These are phyloP conservation scores for Fusarium tuaranense DNA, from an alignment of 2,329 filamentous ascomycete genomes.

Conservation along the genomic window DNA sequence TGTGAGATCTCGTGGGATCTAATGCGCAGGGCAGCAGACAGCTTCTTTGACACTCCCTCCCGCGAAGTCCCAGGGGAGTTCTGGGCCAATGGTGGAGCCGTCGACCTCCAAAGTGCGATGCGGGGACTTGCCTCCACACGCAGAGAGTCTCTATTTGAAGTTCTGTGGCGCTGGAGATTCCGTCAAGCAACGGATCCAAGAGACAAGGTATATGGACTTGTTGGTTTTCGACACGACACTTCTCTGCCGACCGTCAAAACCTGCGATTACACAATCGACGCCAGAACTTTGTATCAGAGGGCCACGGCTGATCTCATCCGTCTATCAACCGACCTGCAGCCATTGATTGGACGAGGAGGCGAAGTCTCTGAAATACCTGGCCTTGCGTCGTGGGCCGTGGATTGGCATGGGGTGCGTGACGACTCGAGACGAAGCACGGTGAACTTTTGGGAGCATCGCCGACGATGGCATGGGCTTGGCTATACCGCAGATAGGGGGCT, in stretches of 20 bases:
- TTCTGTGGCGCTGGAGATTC: slow-evolving; percentile 7
- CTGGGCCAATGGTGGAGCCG: not conserved
- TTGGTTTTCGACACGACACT: not conserved
- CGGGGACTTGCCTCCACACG: not conserved
- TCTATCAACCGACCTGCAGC: not conserved
- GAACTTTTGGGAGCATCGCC: not conserved
- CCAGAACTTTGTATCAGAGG: not conserved
- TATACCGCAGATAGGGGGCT: not conserved
- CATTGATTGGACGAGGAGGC: slow-evolving; percentile 15
- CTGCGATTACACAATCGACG: not conserved
- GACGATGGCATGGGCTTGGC: not conserved
- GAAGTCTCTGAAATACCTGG: slow-evolving; percentile 6
- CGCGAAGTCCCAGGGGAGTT: not conserved
- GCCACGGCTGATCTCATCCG: slow-evolving; percentile 2
- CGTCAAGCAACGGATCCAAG: not conserved
- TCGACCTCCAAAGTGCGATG: not conserved
- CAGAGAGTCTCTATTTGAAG: not conserved
- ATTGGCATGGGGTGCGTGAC: not conserved
- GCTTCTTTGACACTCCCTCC: not conserved
- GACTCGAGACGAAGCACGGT: not conserved
- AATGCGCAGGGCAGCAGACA: not conserved
- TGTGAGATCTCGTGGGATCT: not conserved
- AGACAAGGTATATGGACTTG: slow-evolving; percentile 1
- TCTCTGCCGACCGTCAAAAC: not conserved
- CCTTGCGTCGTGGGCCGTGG: slow-evolving; percentile 1